Conservation (phyloP, 2,329 filamentous ascomycete species). For the Botrytis porri region DNA sequence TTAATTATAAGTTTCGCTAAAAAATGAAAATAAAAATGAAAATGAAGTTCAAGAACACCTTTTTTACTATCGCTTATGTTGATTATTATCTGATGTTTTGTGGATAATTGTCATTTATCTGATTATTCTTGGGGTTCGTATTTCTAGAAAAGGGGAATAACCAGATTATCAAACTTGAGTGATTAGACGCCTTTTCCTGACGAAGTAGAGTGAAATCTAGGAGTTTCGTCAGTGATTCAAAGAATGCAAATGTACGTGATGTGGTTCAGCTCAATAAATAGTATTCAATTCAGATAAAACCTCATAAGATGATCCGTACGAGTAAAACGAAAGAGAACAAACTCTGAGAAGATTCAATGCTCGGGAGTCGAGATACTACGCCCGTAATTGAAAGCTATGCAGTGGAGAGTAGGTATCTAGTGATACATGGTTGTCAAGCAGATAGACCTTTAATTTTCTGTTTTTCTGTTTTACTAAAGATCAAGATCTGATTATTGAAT, state of each 20-base stretch:
- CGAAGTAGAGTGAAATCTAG: accelerated
- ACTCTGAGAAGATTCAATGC: background rate
- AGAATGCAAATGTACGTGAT: background rate
- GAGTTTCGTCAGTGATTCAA: background rate
- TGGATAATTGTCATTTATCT: accelerated
- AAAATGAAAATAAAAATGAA: no score
- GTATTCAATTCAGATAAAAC: background rate
- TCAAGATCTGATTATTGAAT: no score
- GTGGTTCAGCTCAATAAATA: background rate
- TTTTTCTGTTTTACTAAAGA: no score
- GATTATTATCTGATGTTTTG: background rate
- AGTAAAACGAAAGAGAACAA: accelerated
- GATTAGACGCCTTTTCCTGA: background rate
- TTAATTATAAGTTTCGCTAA: background rate
- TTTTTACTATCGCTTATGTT: background rate
- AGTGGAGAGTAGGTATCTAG: background rate
- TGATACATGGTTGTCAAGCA: no score
- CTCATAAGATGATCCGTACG: background rate
- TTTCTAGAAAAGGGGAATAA: background rate
- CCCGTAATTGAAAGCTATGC: background rate
- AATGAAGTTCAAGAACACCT: background rate
- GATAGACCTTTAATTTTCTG: no score
- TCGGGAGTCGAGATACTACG: background rate
- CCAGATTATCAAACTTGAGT: background rate
- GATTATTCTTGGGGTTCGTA: background rate